Conservation (phyloP, 2,329 filamentous ascomycete species). For the Aspergillus sp. region DNA sequence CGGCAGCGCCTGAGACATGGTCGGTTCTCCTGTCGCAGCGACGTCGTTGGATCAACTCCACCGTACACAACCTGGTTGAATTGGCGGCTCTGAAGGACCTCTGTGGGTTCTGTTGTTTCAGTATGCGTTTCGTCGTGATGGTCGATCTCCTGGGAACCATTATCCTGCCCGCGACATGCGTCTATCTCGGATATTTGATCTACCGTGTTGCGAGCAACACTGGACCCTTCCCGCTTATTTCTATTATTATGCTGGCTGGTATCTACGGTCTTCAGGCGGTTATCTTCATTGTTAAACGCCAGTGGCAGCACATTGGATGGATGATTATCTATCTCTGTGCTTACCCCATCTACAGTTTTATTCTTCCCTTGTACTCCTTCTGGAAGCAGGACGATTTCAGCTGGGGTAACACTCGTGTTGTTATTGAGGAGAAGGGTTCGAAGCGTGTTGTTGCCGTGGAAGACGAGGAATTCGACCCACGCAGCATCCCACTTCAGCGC, state of each 20-base stretch:
- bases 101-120: constrained; percentile 98
- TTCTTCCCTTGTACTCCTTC: constrained; percentile 95
- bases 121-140: constrained; percentile 95
- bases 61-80: constrained; percentile 92
- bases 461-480: constrained; percentile 84
- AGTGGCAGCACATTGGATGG: constrained; percentile 99
- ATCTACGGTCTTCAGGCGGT: constrained; percentile 95
- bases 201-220: constrained; percentile 69
- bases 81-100: constrained; percentile 87
- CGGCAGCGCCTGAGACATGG: constrained; percentile 92
- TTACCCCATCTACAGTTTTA: constrained; percentile 88
- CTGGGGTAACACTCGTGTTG: constrained; percentile 98
- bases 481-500: constrained; percentile 87
- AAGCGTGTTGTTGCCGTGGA: constrained; percentile 86
- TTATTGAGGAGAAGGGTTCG: constrained; percentile 88
- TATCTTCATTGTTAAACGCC: constrained; percentile 93
- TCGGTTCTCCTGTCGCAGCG: constrained; percentile 93
- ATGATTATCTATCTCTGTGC: constrained; percentile 87
- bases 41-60: constrained; percentile 99
- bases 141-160: constrained; percentile 91
- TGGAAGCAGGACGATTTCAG: constrained; percentile 99
- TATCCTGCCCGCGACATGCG: constrained; percentile 84
- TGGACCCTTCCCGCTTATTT: constrained; percentile 81
- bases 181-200: constrained; percentile 84
- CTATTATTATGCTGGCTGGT: constrained; percentile 81